Evolutionary conservation across 176 grass and related monocot genomes (phyloP).

Genomic region (Elymus sibiricus): DNA sequence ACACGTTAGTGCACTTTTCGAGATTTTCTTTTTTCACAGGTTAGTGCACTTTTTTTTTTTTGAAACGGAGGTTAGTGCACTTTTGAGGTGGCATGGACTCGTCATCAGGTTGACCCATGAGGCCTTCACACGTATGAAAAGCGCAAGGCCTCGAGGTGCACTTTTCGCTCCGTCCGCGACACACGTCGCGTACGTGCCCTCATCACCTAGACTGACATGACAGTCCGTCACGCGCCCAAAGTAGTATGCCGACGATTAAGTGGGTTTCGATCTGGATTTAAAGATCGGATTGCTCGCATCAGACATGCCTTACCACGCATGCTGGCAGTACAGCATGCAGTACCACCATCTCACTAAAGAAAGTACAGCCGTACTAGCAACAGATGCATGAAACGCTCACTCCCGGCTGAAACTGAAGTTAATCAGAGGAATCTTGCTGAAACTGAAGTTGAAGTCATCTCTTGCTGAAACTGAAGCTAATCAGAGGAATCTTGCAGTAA

Average conservation of each 20-base stretch:
- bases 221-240: conserved; percentile 7
- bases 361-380: neutral
- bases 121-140: neutral
- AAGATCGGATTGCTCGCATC: neutral
- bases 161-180: neutral
- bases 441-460: too few relatives aligned
- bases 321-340: neutral
- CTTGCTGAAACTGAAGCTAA: too few relatives aligned
- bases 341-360: neutral
- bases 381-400: neutral
- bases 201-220: neutral
- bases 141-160: neutral
- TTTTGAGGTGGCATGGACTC: neutral
- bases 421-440: too few relatives aligned
- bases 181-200: neutral
- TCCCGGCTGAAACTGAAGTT: too few relatives aligned
- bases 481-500: too few relatives aligned
- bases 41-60: conserved; percentile 10
- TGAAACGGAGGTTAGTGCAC: too few relatives aligned
- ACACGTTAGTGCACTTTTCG: neutral
- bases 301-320: neutral
- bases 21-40: neutral
- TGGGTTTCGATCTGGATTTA: conserved; percentile 17
- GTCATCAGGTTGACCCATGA: neutral
- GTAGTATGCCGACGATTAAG: conserved; percentile 4